Percentiles rank a stretch among this genome's conserved stretches.
These are phyloP conservation scores for Rachicladosporium sp. DNA, from an alignment of 2,329 filamentous ascomycete species.

Conservation along the genomic window DNA sequence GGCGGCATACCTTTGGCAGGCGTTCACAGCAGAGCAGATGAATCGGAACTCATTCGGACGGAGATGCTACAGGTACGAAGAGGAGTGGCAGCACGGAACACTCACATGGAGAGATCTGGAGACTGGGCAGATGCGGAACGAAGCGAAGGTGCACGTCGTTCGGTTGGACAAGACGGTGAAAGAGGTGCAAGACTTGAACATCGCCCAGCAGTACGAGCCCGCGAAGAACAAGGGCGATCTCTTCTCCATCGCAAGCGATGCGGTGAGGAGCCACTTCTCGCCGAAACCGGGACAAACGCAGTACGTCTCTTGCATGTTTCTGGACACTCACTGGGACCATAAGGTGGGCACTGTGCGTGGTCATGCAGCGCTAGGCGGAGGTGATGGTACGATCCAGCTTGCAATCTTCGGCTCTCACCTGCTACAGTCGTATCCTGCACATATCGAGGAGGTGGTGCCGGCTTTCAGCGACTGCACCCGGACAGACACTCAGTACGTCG, in stretches of 20 bases:
- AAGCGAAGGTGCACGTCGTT: constrained; percentile 81
- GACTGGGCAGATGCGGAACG: constrained; percentile 65
- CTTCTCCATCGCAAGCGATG: constrained; percentile 64
- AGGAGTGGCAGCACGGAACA: constrained; percentile 83
- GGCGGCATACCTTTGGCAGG: constrained; percentile 93
- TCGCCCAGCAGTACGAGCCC: constrained; percentile 63
- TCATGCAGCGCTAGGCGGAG: constrained; percentile 74
- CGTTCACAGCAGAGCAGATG: constrained; percentile 96
- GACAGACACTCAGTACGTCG: constrained; percentile 67
- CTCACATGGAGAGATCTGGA: constrained; percentile 63
- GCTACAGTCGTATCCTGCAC: constrained; percentile 79
- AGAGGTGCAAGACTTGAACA: constrained; percentile 66
- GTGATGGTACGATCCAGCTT: constrained; percentile 60
- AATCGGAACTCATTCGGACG: constrained; percentile 75
- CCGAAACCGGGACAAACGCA: constrained; percentile 65
- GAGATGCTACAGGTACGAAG: constrained; percentile 79
- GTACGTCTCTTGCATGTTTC: constrained; percentile 74
- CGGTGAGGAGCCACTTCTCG: constrained; percentile 66
- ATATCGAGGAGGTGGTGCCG: constrained; percentile 78
- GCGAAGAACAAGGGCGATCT: constrained; percentile 61
- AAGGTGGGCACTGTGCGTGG: constrained; percentile 56
- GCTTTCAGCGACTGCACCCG: constrained; percentile 84
- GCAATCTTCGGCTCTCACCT: constrained; percentile 88
- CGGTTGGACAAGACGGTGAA: constrained; percentile 70
- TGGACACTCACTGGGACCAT: constrained; percentile 83